Evolutionary conservation across 2,329 filamentous ascomycete genomes (phyloP).

Genomic region (Zymoseptoria ardabiliae): DNA sequence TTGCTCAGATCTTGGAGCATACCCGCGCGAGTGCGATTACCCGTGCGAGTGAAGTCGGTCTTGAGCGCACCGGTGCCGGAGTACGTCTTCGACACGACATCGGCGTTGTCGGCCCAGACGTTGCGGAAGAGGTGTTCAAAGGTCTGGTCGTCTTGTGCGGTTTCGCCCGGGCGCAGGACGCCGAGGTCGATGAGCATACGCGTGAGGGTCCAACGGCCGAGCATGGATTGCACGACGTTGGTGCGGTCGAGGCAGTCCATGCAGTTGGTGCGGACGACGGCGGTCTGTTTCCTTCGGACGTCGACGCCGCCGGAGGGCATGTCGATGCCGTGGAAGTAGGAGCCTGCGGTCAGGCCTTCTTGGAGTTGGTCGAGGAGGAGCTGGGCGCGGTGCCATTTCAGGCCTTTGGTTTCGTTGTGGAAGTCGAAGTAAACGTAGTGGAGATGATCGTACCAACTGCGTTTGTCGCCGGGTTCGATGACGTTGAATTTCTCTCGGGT

Average conservation of each 20-base stretch:
- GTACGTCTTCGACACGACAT: constrained; percentile 86
- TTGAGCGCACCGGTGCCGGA: constrained; percentile 96
- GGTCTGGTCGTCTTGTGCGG: constrained; percentile 67
- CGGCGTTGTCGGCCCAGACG: constrained; percentile 96
- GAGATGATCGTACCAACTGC: constrained; percentile 67
- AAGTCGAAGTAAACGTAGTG: constrained; percentile 99
- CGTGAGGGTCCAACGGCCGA: constrained; percentile 81
- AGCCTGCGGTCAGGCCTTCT: constrained; percentile 67
- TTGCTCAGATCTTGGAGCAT: constrained; percentile 82
- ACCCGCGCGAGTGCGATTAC: constrained; percentile 76
- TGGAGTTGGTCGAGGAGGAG: constrained; percentile 75
- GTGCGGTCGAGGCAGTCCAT: constrained; percentile 99
- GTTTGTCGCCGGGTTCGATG: constrained; percentile 56
- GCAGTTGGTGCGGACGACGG: constrained; percentile 93
- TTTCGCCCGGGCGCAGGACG: constrained; percentile 66
- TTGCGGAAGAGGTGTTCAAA: constrained; percentile 95
- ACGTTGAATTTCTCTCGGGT: constrained; percentile 75
- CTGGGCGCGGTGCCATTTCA: constrained; percentile 87
- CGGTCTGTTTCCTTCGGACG: constrained; percentile 71
- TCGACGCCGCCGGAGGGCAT: constrained; percentile 75
- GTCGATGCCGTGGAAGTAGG: constrained; percentile 89
- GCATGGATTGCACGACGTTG: constrained; percentile 96
- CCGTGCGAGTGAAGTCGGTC: constrained; percentile 94
- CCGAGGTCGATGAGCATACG: constrained; percentile 82
- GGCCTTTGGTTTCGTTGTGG: constrained; percentile 92